Evolutionary conservation across 306 rosid species (phyloP).

Genomic region (Acacia crassicarpa): DNA sequence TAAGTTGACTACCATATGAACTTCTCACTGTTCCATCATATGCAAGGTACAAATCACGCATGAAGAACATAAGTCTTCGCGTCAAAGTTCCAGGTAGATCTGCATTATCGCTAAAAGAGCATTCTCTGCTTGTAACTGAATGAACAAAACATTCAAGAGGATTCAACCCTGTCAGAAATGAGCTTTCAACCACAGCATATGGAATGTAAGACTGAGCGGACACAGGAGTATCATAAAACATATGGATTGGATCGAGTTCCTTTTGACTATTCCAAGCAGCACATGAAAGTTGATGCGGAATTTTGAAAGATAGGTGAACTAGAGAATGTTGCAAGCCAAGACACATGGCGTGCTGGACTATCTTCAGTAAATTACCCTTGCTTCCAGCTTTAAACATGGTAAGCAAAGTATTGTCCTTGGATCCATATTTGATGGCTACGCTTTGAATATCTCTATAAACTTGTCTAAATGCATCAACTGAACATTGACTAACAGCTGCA

Average conservation of each 20-base stretch:
- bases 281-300: conserved; percentile 79
- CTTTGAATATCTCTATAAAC: conserved; percentile 77
- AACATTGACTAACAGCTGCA: conserved; percentile 70
- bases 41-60: conserved; percentile 78
- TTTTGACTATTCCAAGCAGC: conserved; percentile 81
- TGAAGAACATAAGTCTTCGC: conserved; percentile 78
- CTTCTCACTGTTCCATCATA: conserved; percentile 96
- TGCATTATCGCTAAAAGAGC: conserved; percentile 93
- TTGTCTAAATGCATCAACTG: conserved; percentile 81
- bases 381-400: conserved; percentile 95
- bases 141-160: conserved; percentile 93
- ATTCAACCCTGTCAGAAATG: conserved; percentile 84
- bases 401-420: conserved; percentile 60
- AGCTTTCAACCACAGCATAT: conserved; percentile 74
- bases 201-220: conserved; percentile 68
- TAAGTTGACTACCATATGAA: conserved; percentile 75
- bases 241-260: conserved; percentile 34
- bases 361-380: conserved; percentile 83
- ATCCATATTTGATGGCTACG: conserved; percentile 65
- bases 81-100: conserved; percentile 93
- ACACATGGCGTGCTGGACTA: conserved; percentile 92
- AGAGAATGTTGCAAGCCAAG: conserved; percentile 92
- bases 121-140: conserved; percentile 83
- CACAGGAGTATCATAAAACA: conserved; percentile 42
- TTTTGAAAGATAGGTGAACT: conserved; percentile 66